A percentile compares a stretch with the other conserved stretches of the same genome.
phyloP scores from a whole-genome alignment of 768 basidiomycete genomes.

The Rhodocollybia butyracea region DNA sequence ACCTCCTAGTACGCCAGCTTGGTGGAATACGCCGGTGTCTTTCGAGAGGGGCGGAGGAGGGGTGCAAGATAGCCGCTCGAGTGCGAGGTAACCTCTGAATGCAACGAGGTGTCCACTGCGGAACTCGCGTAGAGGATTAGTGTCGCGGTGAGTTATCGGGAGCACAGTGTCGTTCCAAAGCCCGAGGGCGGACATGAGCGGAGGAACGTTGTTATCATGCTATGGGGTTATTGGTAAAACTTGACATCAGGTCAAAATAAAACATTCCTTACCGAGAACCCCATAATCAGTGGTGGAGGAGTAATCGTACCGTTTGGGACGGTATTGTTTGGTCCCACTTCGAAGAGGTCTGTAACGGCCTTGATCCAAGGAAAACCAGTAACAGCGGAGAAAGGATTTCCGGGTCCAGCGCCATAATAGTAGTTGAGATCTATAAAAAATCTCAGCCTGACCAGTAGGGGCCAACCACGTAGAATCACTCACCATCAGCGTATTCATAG shows the following conservation, averaged over 20 bases:
- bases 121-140: constrained; percentile 30
- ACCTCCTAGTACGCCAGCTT: constrained; percentile 4
- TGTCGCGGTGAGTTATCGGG: constrained; percentile 30
- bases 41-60: constrained; percentile 10
- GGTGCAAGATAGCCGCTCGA: constrained; percentile 37
- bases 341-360: constrained; percentile 34
- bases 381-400: constrained; percentile 38
- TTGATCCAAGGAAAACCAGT: constrained; percentile 38
- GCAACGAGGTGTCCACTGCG: constrained; percentile 36
- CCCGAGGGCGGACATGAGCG: constrained; percentile 38
- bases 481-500: constrained; percentile 42
- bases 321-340: constrained; percentile 24
- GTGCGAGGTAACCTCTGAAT: constrained; percentile 38
- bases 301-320: constrained; percentile 23
- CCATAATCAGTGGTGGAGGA: constrained; percentile 39
- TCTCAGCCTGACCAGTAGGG: no score
- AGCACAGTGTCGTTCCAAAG: constrained; percentile 30
- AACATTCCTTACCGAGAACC: constrained; percentile 32
- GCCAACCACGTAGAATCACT: no score
- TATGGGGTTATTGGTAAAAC: constrained; percentile 8
- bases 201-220: constrained; percentile 45
- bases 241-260: neutral
- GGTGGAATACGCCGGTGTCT: constrained; percentile 4
- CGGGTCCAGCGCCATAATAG: constrained; percentile 45
- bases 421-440: constrained; percentile 48